Evolutionary conservation across 202 grass and related monocot genomes (phyloP).

Genomic region (Hordeum pubiflorum): DNA sequence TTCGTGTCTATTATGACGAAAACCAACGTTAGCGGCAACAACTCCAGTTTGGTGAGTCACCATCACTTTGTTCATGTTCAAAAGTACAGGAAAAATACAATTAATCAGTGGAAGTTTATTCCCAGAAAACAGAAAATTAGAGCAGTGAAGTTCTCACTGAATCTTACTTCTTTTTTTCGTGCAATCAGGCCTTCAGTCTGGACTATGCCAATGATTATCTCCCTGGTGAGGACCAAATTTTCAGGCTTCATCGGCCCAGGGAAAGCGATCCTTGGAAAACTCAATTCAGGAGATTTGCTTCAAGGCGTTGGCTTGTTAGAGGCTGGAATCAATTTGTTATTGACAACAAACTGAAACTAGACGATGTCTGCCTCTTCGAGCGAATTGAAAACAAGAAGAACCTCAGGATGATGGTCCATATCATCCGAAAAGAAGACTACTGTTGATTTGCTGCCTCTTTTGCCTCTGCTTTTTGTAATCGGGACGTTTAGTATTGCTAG

Average conservation of each 20-base stretch:
- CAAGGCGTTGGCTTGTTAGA: background rate
- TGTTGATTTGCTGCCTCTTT: background rate
- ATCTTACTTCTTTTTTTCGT: background rate
- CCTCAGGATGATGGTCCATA: slow-evolving; percentile 29
- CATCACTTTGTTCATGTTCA: background rate
- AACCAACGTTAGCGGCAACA: background rate
- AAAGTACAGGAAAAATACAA: background rate
- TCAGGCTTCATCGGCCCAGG: background rate
- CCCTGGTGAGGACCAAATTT: background rate
- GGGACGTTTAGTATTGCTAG: background rate
- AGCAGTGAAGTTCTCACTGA: background rate
- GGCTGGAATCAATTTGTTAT: slow-evolving; percentile 29
- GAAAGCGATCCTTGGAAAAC: slow-evolving; percentile 13
- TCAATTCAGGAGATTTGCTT: background rate
- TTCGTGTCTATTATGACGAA: slow-evolving; percentile 1
- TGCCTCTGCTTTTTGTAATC: background rate
- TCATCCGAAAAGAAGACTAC: slow-evolving; percentile 6
- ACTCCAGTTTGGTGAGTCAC: background rate
- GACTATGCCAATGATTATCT: slow-evolving; percentile 19
- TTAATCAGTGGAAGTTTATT: background rate
- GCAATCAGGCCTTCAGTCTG: slow-evolving; percentile 20
- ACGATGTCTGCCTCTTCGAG: slow-evolving; percentile 44
- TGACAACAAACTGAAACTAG: slow-evolving; percentile 38
- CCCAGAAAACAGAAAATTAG: background rate
- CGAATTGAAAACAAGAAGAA: slow-evolving; percentile 7